Conservation (phyloP, 352 stramenopile genomes). For the Phytophthora pini region DNA sequence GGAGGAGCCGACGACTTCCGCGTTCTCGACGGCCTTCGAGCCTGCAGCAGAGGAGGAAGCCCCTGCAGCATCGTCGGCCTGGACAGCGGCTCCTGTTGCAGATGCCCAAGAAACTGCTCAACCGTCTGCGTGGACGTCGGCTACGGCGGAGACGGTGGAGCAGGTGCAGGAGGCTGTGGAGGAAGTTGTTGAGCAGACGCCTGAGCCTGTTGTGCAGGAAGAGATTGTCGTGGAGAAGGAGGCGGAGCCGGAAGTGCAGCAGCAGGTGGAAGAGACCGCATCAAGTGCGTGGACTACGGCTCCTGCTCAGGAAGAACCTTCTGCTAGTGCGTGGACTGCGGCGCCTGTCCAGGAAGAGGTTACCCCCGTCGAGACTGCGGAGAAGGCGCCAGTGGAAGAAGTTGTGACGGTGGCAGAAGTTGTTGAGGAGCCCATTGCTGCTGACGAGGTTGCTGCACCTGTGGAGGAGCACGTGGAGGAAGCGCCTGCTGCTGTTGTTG, state of each 20-base stretch:
- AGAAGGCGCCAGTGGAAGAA: slow-evolving; percentile 17
- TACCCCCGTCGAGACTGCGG: slow-evolving; percentile 1
- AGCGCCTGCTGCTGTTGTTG: slow-evolving; percentile 13
- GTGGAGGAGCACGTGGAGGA: slow-evolving; percentile 7
- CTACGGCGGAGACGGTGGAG: slow-evolving; percentile 12
- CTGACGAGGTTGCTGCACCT: slow-evolving; percentile 11
- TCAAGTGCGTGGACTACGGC: slow-evolving; percentile 6
- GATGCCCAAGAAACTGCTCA: slow-evolving; percentile 20
- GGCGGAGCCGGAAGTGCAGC: not conserved
- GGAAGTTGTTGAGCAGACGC: slow-evolving; percentile 1
- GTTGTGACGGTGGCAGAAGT: slow-evolving; percentile 13
- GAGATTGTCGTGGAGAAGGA: slow-evolving; percentile 16
- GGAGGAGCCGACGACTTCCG: slow-evolving; percentile 8
- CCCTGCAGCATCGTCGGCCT: slow-evolving; percentile 16
- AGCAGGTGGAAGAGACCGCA: slow-evolving; percentile 8
- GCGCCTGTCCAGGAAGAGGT: slow-evolving; percentile 15
- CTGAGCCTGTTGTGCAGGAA: not conserved
- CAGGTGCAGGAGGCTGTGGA: slow-evolving; percentile 16
- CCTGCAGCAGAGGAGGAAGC: slow-evolving; percentile 14
- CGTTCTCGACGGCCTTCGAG: slow-evolving; percentile 30
- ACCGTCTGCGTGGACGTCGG: slow-evolving; percentile 26
- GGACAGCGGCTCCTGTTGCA: slow-evolving; percentile 13
- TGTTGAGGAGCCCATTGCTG: slow-evolving; percentile 4
- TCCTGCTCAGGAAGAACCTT: slow-evolving; percentile 16
- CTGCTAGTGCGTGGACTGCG: slow-evolving; percentile 20